A percentile compares a stretch with the other conserved stretches of the same genome.
Evolutionary conservation across 2,329 filamentous ascomycete species (phyloP).

Genomic region (Zasmidium cellare): DNA sequence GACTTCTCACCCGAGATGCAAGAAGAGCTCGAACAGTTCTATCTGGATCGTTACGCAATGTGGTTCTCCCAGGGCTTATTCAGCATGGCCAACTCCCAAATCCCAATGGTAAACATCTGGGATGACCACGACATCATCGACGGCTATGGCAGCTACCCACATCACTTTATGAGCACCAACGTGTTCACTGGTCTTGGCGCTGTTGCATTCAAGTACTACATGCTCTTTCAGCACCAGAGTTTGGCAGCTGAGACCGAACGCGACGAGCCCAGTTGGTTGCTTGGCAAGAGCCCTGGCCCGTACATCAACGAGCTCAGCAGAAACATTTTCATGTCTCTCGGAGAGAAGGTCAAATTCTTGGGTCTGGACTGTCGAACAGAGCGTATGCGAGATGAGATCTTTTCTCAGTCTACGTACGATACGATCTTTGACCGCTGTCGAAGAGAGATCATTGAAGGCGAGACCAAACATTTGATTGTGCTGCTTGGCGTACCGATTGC

Average conservation of each 20-base stretch:
- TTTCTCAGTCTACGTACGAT: conserved; percentile 80
- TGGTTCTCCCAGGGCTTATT: conserved; percentile 98
- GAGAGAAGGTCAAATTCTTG: conserved; percentile 75
- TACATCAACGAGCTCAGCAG: conserved; percentile 87
- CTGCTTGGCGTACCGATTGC: conserved; percentile 70
- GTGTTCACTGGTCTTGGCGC: conserved; percentile 88
- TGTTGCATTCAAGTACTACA: conserved; percentile 96
- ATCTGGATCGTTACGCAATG: conserved; percentile 81
- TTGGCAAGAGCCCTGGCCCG: conserved; percentile 77
- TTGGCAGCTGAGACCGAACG: conserved; percentile 75
- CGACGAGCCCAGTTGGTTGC: conserved; percentile 86
- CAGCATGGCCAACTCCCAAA: conserved; percentile 87
- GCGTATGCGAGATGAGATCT: conserved; percentile 76
- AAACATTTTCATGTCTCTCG: conserved; percentile 82
- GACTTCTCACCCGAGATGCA: conserved; percentile 82
- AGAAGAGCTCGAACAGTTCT: conserved; percentile 83
- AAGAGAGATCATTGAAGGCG: conserved; percentile 75
- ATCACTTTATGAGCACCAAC: conserved; percentile 84
- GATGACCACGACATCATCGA: conserved; percentile 75
- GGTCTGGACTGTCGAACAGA: conserved; percentile 92
- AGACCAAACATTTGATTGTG: conserved; percentile 87
- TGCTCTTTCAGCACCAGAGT: conserved; percentile 97
- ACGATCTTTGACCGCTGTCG: conserved; percentile 84
- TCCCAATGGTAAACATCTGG: conserved; percentile 98
- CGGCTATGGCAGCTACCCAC: conserved; percentile 88